A percentile compares a stretch with the other conserved stretches of the same genome.
phyloP scores from a whole-genome alignment of 2,329 filamentous ascomycete genomes.

The Fusarium papillatum region DNA sequence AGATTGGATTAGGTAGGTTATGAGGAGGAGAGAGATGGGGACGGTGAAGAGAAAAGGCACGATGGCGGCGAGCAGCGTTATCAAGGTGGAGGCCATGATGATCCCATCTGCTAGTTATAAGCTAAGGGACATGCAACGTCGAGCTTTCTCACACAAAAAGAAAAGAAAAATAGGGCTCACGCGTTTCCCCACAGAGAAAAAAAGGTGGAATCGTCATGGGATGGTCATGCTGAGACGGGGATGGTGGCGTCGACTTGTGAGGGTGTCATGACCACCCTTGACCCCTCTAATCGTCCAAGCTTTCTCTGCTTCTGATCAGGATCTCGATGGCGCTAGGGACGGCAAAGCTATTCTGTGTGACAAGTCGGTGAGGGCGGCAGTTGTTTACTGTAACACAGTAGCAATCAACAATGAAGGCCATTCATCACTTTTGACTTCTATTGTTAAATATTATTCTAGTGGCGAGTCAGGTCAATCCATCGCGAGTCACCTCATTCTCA shows the following conservation, averaged over 20 bases:
- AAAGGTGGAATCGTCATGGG: constrained; percentile 27
- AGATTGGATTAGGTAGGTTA: constrained; percentile 21
- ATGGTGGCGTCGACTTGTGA: constrained; percentile 10
- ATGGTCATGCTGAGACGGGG: constrained; percentile 2
- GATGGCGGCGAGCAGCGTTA: constrained; percentile 2
- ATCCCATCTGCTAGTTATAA: background rate
- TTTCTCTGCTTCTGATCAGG: background rate
- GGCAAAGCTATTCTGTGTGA: constrained; percentile 5
- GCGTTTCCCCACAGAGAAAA: constrained; percentile 44
- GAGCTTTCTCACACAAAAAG: background rate
- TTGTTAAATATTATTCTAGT: background rate
- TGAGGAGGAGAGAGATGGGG: constrained; percentile 18
- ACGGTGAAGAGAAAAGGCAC: constrained; percentile 21
- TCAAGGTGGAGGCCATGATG: constrained; percentile 18
- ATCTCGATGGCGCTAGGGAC: constrained; percentile 30
- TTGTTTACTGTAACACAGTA: background rate
- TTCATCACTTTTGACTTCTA: background rate
- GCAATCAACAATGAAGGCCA: no score
- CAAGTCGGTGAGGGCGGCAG: constrained; percentile 40
- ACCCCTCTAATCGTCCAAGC: constrained; percentile 2
- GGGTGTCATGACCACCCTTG: constrained; percentile 29
- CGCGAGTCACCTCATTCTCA: background rate
- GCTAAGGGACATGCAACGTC: background rate
- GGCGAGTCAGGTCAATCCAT: background rate
- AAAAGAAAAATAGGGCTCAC: constrained; percentile 31